These are phyloP conservation scores for Cicer judaicum DNA, from an alignment of 306 rosid species.

Conservation along the genomic window DNA sequence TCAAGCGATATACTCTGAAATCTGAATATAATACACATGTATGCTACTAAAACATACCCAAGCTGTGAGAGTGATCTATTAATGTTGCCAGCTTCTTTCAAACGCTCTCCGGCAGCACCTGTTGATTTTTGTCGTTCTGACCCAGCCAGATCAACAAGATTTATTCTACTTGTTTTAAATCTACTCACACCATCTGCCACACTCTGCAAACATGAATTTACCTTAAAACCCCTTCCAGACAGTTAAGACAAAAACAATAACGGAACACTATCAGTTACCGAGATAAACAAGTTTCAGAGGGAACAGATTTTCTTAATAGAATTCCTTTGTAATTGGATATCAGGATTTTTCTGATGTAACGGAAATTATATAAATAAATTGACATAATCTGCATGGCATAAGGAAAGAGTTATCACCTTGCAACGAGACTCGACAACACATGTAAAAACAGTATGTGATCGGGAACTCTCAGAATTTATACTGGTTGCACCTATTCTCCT, in stretches of 20 bases:
- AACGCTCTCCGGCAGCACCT: constrained; percentile 97
- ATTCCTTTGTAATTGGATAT: constrained; percentile 7
- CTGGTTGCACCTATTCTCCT: constrained; percentile 97
- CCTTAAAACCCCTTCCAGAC: constrained; percentile 42
- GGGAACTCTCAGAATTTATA: constrained; percentile 97
- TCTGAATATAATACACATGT: constrained; percentile 13
- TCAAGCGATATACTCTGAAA: not conserved
- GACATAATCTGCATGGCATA: constrained; percentile 30
- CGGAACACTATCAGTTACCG: constrained; percentile 23
- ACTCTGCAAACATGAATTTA: constrained; percentile 63
- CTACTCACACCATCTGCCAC: constrained; percentile 78
- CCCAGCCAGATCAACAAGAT: constrained; percentile 98
- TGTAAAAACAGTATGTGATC: constrained; percentile 97
- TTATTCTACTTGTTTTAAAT: constrained; percentile 94
- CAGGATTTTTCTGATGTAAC: not conserved
- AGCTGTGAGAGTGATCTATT: constrained; percentile 98
- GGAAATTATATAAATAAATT: not conserved
- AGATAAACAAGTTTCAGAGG: not conserved
- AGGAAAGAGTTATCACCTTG: constrained; percentile 65
- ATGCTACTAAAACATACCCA: constrained; percentile 66
- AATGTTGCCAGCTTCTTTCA: constrained; percentile 99
- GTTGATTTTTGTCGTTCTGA: constrained; percentile 93
- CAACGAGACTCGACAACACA: constrained; percentile 94
- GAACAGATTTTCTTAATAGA: constrained; percentile 7
- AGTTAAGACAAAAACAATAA: constrained; percentile 21